These are phyloP conservation scores for Cavenderia fasciculata DNA, from an alignment of 78 protist genomes.

Conservation along the genomic window DNA sequence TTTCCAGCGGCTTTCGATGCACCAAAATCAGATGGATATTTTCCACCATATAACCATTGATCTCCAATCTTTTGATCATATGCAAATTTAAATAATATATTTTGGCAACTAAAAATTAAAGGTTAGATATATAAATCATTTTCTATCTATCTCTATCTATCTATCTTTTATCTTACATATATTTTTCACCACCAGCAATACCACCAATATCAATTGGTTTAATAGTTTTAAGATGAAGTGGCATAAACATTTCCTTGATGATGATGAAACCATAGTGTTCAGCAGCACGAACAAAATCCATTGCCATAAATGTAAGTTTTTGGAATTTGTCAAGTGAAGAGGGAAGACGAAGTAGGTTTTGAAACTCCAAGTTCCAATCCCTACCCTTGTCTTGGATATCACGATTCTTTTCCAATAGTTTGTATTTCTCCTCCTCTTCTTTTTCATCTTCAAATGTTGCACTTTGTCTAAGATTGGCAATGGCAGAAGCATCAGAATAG, in stretches of 20 bases:
- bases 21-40: neutral
- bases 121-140: too few relatives aligned
- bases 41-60: slow-evolving; percentile 50
- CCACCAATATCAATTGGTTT: slow-evolving; percentile 41
- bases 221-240: slow-evolving; percentile 18
- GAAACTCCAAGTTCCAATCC: slow-evolving; percentile 39
- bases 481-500: neutral
- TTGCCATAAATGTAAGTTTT: slow-evolving; percentile 8
- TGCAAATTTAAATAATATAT: slow-evolving; percentile 43
- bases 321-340: neutral
- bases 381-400: neutral
- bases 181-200: slow-evolving; percentile 57
- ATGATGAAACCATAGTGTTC: slow-evolving; percentile 13
- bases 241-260: slow-evolving; percentile 36
- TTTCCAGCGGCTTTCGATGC: slow-evolving; percentile 32
- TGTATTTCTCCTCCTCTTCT: too few relatives aligned
- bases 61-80: slow-evolving; percentile 13
- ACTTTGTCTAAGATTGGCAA: neutral
- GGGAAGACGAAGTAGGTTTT: neutral
- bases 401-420: slow-evolving; percentile 1
- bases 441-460: neutral
- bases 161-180: neutral
- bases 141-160: too few relatives aligned
- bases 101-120: slow-evolving; percentile 5
- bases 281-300: slow-evolving; percentile 25